Evolutionary conservation across 2,329 filamentous ascomycete species (phyloP).

Genomic region (Sporothrix brunneoviolacea): DNA sequence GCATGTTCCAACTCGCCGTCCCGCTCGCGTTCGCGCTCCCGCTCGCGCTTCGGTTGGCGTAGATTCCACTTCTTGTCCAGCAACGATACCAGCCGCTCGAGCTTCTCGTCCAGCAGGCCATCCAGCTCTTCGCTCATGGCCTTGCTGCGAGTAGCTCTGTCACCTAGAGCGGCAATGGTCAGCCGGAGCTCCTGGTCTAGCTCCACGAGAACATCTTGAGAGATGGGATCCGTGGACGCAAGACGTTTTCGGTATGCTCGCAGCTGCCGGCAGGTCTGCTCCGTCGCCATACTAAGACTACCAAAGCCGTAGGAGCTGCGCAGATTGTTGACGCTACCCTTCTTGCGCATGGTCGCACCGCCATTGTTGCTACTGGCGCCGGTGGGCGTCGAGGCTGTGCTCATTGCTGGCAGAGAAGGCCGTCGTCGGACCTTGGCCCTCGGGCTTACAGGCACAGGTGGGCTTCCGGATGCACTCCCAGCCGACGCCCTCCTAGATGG

Average conservation of each 20-base stretch:
- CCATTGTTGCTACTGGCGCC: slow-evolving; percentile 14
- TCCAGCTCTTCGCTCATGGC: slow-evolving; percentile 52
- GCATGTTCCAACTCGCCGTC: neutral
- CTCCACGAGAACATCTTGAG: slow-evolving; percentile 52
- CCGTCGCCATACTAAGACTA: slow-evolving; percentile 55
- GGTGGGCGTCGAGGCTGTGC: slow-evolving; percentile 23
- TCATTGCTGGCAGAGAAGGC: slow-evolving; percentile 49
- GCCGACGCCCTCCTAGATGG: slow-evolving; percentile 43
- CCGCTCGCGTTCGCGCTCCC: neutral
- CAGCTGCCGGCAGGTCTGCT: slow-evolving; percentile 57
- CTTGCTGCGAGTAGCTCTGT: slow-evolving; percentile 46
- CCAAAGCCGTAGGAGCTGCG: slow-evolving; percentile 36
- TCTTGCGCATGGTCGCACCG: slow-evolving; percentile 35
- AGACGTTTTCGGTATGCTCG: slow-evolving; percentile 59
- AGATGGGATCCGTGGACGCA: slow-evolving; percentile 46
- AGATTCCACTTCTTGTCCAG: slow-evolving; percentile 64
- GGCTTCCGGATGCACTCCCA: slow-evolving; percentile 39
- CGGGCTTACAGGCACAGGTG: slow-evolving; percentile 39
- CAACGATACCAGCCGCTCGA: slow-evolving; percentile 62
- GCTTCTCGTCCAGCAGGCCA: slow-evolving; percentile 67
- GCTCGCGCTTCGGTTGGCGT: slow-evolving; percentile 2
- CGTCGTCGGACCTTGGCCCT: slow-evolving; percentile 38
- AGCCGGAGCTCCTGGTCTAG: slow-evolving; percentile 59
- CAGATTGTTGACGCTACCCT: slow-evolving; percentile 23
- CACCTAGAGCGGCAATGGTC: slow-evolving; percentile 54